These are phyloP conservation scores for Dipteronia dyeriana DNA, from an alignment of 345 rosid genomes.

Conservation along the genomic window DNA sequence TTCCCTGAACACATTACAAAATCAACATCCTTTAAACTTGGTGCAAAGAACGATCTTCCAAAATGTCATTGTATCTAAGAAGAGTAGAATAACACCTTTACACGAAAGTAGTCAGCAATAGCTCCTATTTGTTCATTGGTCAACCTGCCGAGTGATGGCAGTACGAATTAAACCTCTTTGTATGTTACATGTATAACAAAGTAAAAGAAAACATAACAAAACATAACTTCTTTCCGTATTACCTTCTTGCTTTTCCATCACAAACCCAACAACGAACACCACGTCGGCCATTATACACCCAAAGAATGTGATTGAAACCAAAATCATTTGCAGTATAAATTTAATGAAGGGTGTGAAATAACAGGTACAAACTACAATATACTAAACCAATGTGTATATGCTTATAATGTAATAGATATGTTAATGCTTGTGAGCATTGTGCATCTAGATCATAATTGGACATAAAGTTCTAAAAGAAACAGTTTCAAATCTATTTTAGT, in stretches of 20 bases:
- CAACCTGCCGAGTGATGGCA: constrained; percentile 47
- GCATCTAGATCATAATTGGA: not conserved
- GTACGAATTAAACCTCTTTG: not conserved
- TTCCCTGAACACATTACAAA: constrained; percentile 53
- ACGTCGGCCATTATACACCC: constrained; percentile 95
- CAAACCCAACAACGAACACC: constrained; percentile 99
- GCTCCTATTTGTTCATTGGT: constrained; percentile 90
- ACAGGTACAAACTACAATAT: not conserved
- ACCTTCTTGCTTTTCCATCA: constrained; percentile 94
- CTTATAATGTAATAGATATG: not conserved
- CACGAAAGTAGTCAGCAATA: constrained; percentile 85
- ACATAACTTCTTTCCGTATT: constrained; percentile 11
- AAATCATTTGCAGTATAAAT: constrained; percentile 67
- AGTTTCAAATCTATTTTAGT: not conserved
- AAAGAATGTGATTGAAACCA: constrained; percentile 88
- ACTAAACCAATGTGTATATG: constrained; percentile 2
- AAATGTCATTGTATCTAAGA: not conserved
- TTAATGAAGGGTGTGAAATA: not conserved
- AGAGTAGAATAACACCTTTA: constrained; percentile 51
- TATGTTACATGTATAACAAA: constrained; percentile 1
- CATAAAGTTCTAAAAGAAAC: not conserved
- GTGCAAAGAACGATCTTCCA: not conserved
- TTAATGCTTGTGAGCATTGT: not conserved
- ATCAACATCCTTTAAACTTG: constrained; percentile 13
- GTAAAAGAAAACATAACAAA: not conserved